These are phyloP conservation scores for Arabidopsis arenosa DNA, from an alignment of 345 rosid species.

Conservation along the genomic window DNA sequence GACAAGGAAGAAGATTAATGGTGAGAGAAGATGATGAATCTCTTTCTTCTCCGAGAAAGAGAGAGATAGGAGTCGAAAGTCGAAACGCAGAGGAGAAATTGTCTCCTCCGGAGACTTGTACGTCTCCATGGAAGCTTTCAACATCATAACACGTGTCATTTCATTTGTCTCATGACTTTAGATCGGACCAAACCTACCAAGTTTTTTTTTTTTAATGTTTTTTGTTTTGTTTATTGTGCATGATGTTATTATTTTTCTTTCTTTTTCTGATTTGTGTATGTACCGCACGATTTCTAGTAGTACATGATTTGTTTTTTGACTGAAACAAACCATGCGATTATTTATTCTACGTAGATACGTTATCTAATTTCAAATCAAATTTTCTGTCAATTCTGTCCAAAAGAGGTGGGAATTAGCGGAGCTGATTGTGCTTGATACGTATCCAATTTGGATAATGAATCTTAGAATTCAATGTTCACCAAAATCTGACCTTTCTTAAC, in stretches of 20 bases:
- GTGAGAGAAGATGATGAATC: slow-evolving; percentile 17
- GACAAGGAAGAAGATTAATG: slow-evolving; percentile 4
- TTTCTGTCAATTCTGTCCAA: not conserved
- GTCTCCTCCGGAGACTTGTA: slow-evolving; percentile 31
- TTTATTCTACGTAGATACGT: not conserved
- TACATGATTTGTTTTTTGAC: not conserved
- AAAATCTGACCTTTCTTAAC: slow-evolving; percentile 28
- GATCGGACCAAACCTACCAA: slow-evolving; percentile 25
- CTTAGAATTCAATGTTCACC: slow-evolving; percentile 27
- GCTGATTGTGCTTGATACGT: slow-evolving; percentile 20
- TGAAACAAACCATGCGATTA: not conserved
- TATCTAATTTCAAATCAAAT: not conserved
- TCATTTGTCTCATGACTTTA: not conserved
- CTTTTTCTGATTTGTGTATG: not conserved
- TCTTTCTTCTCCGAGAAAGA: slow-evolving; percentile 14
- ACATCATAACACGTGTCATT: slow-evolving; percentile 25
- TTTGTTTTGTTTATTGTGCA: not conserved
- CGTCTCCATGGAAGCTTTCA: slow-evolving; percentile 26
- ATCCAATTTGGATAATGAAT: slow-evolving; percentile 8
- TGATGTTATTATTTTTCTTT: not conserved
- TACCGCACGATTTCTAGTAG: slow-evolving; percentile 22
- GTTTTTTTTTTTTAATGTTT: not conserved
- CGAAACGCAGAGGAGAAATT: slow-evolving; percentile 15
- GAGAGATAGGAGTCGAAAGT: not conserved
- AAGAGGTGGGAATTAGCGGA: slow-evolving; percentile 11